Conservation (phyloP, 371 early-diverging fungal species). For the Syncephalis fuscata region DNA sequence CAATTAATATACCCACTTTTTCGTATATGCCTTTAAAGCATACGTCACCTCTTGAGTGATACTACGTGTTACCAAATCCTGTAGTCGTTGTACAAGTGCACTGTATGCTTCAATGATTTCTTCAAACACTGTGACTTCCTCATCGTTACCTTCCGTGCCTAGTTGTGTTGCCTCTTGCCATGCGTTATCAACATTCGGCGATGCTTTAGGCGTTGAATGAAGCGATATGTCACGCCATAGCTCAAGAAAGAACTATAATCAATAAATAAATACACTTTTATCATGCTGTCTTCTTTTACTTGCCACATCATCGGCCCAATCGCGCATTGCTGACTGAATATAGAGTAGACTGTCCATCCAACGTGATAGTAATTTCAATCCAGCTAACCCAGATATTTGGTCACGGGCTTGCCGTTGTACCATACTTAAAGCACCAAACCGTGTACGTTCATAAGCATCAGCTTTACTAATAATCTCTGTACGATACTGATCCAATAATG, state of each 20-base stretch:
- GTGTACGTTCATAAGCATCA: conserved; percentile 28
- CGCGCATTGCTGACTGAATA: conserved; percentile 18
- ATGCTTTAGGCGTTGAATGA: conserved; percentile 11
- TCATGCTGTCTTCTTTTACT: conserved; percentile 1
- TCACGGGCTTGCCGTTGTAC: conserved; percentile 10
- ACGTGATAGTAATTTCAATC: conserved; percentile 14
- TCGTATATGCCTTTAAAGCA: conserved; percentile 30
- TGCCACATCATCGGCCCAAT: conserved; percentile 38
- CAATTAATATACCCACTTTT: conserved; percentile 30
- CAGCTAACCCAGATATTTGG: background rate
- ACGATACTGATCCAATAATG: conserved; percentile 25
- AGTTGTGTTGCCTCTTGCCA: conserved; percentile 1
- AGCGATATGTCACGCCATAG: conserved; percentile 24
- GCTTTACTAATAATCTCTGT: conserved; percentile 22
- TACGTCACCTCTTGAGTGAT: conserved; percentile 37
- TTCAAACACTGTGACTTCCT: conserved; percentile 23
- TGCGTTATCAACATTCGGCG: too few species aligned
- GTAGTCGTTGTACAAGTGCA: conserved; percentile 21
- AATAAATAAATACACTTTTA: conserved; percentile 1
- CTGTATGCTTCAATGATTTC: conserved; percentile 21
- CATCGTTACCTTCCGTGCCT: conserved; percentile 9
- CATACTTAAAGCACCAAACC: conserved; percentile 25
- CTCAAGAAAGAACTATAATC: conserved; percentile 27
- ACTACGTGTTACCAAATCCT: conserved; percentile 29
- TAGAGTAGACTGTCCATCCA: conserved; percentile 30